Evolutionary conservation across 23 red algal species (phyloP), one percentile per base, ranked within the genome.

Genomic region (Chondrus crispus): DNA sequence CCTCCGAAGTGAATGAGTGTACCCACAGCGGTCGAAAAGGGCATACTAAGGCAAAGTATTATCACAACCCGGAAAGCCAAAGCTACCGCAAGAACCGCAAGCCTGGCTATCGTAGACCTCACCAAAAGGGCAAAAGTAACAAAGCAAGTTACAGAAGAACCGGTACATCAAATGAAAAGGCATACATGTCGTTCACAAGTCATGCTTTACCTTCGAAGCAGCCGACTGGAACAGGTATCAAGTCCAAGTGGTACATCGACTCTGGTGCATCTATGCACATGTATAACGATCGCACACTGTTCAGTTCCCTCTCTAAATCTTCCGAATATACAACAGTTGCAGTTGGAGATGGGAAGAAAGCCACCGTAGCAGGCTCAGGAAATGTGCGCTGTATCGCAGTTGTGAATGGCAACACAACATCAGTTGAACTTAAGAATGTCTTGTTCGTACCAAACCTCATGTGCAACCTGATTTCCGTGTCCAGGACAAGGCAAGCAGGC

Each of bases 261-360:
- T 89, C 66, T 30, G 85, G 85, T 7, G 85, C 85, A 22, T 62
- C 70, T 22, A 33, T 7, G 1, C 60, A 77, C 29, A 89, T 89
- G 85, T 89, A 32, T 44, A 64, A 79, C 48, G 40, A 75, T 14
- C n/a, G 5, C 42, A 8, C 8, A 5, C 3, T 40, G 51, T 55
- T 55, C n/a, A 55, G n/a, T 14, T 18, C 51, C 16, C n/a, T 55
- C 16, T 0, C 14, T 18, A 0, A 35, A 35, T 75, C 64, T 16
- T 40, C 22, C 33, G 43, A 72, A 13, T 10, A 0, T 10, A n/a
- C 51, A 18, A 32, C 9, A 51, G 63, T 74, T 9, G 63, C 47
- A 22, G 62, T 88, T 20, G 63, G 84, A 28, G 66, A 88, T 75
- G 84, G 84, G n/a, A 74, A 4, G 39, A 33, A 60, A 14, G 35